These are phyloP conservation scores for Pilatotrama ljubarskyi DNA, from an alignment of 768 basidiomycete species.

Conservation along the genomic window DNA sequence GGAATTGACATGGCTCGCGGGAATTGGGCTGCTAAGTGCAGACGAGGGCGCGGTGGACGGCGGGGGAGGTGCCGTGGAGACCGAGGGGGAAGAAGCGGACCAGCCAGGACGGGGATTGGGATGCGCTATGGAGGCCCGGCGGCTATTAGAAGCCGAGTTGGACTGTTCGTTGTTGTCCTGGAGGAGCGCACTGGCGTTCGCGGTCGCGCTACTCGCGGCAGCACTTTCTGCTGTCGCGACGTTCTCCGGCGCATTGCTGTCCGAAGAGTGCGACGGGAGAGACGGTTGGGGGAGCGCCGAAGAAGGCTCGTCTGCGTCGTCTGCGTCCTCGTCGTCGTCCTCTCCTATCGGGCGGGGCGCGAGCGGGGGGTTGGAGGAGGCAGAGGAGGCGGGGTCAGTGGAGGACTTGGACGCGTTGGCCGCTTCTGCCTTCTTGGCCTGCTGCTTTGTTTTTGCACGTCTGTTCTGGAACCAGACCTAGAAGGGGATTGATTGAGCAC, in stretches of 20 bases:
- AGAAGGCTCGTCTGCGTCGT: slow-evolving; percentile 8
- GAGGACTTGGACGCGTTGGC: neutral
- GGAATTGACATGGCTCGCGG: slow-evolving; percentile 5
- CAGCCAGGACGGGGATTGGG: slow-evolving; percentile 4
- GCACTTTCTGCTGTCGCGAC: neutral
- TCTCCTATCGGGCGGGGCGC: neutral
- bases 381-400: neutral
- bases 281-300: slow-evolving; percentile 7
- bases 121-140: slow-evolving; percentile 13
- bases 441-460: slow-evolving; percentile 82
- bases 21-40: slow-evolving; percentile 3
- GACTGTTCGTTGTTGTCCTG: slow-evolving; percentile 8
- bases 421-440: slow-evolving; percentile 47
- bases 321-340: slow-evolving; percentile 5
- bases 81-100: slow-evolving; percentile 6
- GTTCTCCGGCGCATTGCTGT: slow-evolving; percentile 2
- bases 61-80: slow-evolving; percentile 3
- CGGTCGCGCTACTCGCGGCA: neutral
- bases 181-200: neutral
- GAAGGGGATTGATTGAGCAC: slow-evolving; percentile 2
- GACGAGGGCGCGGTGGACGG: slow-evolving; percentile 5
- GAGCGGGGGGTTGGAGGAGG: neutral
- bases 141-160: slow-evolving; percentile 4
- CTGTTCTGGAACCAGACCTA: slow-evolving; percentile 94
- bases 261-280: neutral